Percentiles rank a stretch among this genome's conserved stretches.
These are phyloP conservation scores for Neocucurbitaria cava DNA, from an alignment of 2,329 filamentous ascomycete species.

Conservation along the genomic window DNA sequence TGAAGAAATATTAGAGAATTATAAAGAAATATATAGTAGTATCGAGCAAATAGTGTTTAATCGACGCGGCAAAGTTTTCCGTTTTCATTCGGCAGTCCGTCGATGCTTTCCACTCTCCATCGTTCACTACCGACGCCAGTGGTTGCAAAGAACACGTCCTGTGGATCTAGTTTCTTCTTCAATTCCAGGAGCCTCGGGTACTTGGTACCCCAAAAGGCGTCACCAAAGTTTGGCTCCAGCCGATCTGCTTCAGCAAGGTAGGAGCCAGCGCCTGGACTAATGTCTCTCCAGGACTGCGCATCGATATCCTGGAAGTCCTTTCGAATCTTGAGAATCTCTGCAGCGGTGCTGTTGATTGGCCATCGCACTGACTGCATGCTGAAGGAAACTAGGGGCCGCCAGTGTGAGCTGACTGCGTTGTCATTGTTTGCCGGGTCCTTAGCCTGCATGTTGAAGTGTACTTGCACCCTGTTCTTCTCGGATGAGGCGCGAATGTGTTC, in stretches of 20 bases:
- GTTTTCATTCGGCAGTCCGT: slow-evolving; percentile 45
- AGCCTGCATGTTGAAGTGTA: slow-evolving; percentile 47
- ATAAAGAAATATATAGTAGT: no score
- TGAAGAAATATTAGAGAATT: background rate
- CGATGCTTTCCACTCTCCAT: slow-evolving; percentile 44
- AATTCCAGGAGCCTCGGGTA: slow-evolving; percentile 39
- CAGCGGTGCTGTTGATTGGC: slow-evolving; percentile 38
- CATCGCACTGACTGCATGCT: slow-evolving; percentile 43
- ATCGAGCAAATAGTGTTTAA: background rate
- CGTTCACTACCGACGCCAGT: slow-evolving; percentile 44
- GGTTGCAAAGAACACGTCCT: slow-evolving; percentile 43
- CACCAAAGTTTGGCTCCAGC: slow-evolving; percentile 41
- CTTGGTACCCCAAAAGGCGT: slow-evolving; percentile 42
- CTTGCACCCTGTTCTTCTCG: slow-evolving; percentile 45
- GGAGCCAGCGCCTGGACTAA: slow-evolving; percentile 35
- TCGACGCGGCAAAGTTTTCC: slow-evolving; percentile 43
- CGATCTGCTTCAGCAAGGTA: slow-evolving; percentile 44
- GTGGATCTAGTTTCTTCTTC: slow-evolving; percentile 43
- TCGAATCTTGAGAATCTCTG: slow-evolving; percentile 32
- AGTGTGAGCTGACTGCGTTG: slow-evolving; percentile 42
- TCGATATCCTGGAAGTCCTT: slow-evolving; percentile 36
- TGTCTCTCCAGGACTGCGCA: slow-evolving; percentile 43
- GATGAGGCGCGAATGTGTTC: slow-evolving; percentile 36
- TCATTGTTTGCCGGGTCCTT: slow-evolving; percentile 37
- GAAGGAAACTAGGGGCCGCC: slow-evolving; percentile 34